These are phyloP conservation scores for Dioszegia crocea DNA, from an alignment of 768 basidiomycete genomes.

Conservation along the genomic window DNA sequence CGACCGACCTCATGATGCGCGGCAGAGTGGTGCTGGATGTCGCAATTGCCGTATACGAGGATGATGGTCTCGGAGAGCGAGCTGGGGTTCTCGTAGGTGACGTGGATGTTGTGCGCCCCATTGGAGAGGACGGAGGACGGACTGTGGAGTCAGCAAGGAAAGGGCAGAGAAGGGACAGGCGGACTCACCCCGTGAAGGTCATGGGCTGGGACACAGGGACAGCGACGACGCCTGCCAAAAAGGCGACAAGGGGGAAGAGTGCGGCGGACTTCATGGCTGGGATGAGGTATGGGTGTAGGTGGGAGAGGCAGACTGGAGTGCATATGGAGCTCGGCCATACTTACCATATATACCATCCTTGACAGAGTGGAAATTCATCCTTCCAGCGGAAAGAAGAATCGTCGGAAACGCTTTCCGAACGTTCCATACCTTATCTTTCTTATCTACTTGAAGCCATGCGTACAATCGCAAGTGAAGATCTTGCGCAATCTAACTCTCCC, in stretches of 20 bases:
- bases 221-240: not conserved
- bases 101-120: constrained; percentile 6
- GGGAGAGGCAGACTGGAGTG: no score
- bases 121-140: constrained; percentile 4
- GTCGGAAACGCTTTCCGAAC: not conserved
- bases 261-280: not conserved
- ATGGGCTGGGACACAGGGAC: not conserved
- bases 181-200: not conserved
- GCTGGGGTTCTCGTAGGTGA: not conserved
- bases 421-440: not conserved
- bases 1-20: constrained; percentile 5
- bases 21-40: constrained; percentile 2
- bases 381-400: no score
- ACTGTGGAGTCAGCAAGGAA: not conserved
- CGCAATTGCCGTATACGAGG: constrained; percentile 4
- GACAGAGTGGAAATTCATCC: no score
- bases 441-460: not conserved
- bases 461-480: no score
- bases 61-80: constrained; percentile 4
- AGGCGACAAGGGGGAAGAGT: not conserved
- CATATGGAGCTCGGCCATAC: no score
- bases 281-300: not conserved
- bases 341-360: no score
- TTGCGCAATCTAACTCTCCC: not conserved
- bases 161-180: not conserved